Evolutionary conservation across 192 early-diverging fungal genomes (phyloP), one percentile per base, ranked within the genome.

Genomic region (Linnemannia zychae): DNA sequence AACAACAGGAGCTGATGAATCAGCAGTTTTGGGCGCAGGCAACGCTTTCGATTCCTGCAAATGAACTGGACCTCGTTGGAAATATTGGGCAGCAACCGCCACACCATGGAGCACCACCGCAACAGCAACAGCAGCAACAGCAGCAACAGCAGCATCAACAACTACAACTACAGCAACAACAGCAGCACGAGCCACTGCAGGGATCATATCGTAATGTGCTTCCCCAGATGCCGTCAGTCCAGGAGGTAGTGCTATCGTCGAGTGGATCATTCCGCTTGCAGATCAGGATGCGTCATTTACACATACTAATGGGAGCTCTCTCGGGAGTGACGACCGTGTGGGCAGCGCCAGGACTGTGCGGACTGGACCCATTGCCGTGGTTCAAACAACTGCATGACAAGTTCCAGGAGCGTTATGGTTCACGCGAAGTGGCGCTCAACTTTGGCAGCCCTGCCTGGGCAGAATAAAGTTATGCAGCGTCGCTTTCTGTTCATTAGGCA

Each of bases 261-360:
- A 46, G 71, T 74, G 48, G 63, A 3, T 37, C 24, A 1, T 34
- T 52, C 2, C 71, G 66, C 11, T 36, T 74, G 0, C 22, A 24
- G 40, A 67, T 80, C 47, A 28, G 73, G 49, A 80, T 80, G 78
- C 34, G 78, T 7, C 46, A 74, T 50, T 24, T 80, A 34, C 78
- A 80, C 49, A 74, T 80, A n/a, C 33, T 80, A 48, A 80, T 80
- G 78, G 78, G 72, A 7, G 71, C 71, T 0, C 15, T 80, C 22
- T 72, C 78, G 37, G 53, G 68, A 11, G 4, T 80, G 38, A 74
- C 50, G 38, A 69, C n/a, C 0, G 71, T 80, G 0, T 80, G 78
- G 78, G 73, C 65, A 0, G 13, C 52, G 9, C 71, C 38, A n/a
- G 71, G 24, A 12, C 24, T 80, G 16, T 80, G 67, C 28, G 72